phyloP scores from a whole-genome alignment of 148 eudicot species.

The Talinum fruticosum region DNA sequence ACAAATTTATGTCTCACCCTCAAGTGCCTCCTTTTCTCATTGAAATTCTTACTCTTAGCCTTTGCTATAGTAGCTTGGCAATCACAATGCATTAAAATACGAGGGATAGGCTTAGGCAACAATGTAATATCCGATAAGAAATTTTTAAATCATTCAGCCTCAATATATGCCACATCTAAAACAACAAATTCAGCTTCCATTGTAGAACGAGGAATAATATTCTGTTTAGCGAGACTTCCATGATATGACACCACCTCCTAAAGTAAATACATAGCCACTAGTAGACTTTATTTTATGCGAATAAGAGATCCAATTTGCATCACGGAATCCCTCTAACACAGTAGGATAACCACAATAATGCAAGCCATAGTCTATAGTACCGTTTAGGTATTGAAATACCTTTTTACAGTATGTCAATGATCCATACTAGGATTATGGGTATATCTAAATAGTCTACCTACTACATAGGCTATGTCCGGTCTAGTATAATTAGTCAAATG shows the following conservation, averaged over 20 bases:
- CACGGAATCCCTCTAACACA: neutral
- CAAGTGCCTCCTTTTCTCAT: neutral
- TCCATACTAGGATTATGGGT: neutral
- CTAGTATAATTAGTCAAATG: neutral
- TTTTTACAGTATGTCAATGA: neutral
- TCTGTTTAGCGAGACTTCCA: neutral
- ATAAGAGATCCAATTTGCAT: conserved; percentile 10
- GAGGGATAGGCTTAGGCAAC: neutral
- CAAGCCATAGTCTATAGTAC: neutral
- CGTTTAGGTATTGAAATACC: neutral
- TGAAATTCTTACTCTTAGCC: neutral
- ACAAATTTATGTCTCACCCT: neutral
- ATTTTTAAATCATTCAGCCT: conserved; percentile 9
- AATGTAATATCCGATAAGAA: neutral
- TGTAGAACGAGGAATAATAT: neutral
- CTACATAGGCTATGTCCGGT: neutral
- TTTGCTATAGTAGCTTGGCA: neutral
- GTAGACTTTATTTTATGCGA: neutral
- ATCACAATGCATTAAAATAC: neutral
- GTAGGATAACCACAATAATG: conserved; percentile 11
- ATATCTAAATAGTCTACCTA: neutral
- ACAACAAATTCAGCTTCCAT: conserved; percentile 6
- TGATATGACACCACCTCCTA: neutral
- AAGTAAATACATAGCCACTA: neutral
- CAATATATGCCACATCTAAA: neutral